Evolutionary conservation across 306 rosid species (phyloP).

Genomic region (Cucumis sativus): Cucumber_9930_V3 NC_026659.2:6867001-6867500

Average conservation of each 20-base stretch:
- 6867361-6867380: neutral
- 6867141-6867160: neutral
- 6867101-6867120: conserved; percentile 13
- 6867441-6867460: neutral
- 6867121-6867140: neutral
- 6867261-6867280: conserved; percentile 82
- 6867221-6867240: conserved; percentile 96
- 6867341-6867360: neutral
- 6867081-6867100: conserved; percentile 67
- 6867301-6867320: neutral
- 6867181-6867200: conserved; percentile 15
- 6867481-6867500: neutral
- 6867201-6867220: conserved; percentile 62
- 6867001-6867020: conserved; percentile 75
- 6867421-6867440: neutral
- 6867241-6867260: conserved; percentile 67
- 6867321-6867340: neutral
- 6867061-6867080: conserved; percentile 91
- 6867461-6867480: neutral
- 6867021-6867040: conserved; percentile 84
- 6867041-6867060: conserved; percentile 71
- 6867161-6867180: neutral
- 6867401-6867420: neutral
- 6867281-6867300: conserved; percentile 34
- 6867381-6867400: neutral